Evolutionary conservation across 768 basidiomycete genomes (phyloP), one percentile per base, ranked within the genome.

Genomic region (Kwoniella sp.): DNA sequence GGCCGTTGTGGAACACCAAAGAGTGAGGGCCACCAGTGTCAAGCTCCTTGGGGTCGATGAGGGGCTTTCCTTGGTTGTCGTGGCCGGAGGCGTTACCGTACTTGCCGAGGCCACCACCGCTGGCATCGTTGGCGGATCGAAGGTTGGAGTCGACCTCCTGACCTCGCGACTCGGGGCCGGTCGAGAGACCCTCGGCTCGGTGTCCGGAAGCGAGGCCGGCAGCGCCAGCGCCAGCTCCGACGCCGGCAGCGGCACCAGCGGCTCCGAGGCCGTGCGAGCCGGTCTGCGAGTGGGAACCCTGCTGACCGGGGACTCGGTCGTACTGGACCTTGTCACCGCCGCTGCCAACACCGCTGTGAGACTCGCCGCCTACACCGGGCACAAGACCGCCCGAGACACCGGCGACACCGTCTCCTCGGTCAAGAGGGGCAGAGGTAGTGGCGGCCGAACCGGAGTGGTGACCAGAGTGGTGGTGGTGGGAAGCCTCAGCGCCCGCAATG

Each of bases 11-110:
- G 47, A 55, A 69, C 37, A 73, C 71, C 15, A 73, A 50, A 9
- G 56, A 53, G 57, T 73, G 71, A 14, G 58, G 62, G n/a, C 59
- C 60, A 17, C 65, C 69, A 32, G 67, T 63, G 44, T 70, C 69
- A 39, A 73, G 53, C 17, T 68, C 63, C 47, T 67, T 50, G 23
- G 65, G 65, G 55, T 69, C 48, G 38, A 57, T 53, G 25, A 69
- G 34, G 25, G 66, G 64, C 29, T 55, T 23, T 26, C 48, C 48
- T 33, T 53, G 50, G 45, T 52, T 50, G 23, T 57, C 36, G 19
- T 52, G 50, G 11, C 34, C 50, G 23, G 44, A 56, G 20, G 52
- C 59, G 22, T 47, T 59, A 15, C 47, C 52, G 54, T 56, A 50
- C 27, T 54, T 53, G 23, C 55, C 49, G 8, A 55, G 45, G 37